Evolutionary conservation across 2,329 filamentous ascomycete species (phyloP), one percentile per base, ranked within the genome.

Genomic region (Monosporascus sp.): DNA sequence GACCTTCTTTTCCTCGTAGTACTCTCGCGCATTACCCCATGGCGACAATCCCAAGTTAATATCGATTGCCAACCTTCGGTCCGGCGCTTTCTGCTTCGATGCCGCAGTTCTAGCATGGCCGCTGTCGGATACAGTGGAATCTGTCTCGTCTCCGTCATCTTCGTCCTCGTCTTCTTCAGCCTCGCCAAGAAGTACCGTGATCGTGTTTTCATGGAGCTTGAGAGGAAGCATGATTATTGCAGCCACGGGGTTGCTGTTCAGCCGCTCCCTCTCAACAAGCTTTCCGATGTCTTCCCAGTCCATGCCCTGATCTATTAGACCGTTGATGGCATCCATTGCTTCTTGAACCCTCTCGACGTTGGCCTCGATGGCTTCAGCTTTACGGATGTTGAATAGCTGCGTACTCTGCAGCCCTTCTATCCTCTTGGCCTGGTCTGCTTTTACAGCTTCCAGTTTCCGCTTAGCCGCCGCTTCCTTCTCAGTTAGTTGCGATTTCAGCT

Each of bases 201-300:
- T 84, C 0, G 83, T 88, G 62, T 96, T 96, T 61, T 97, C 90
- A n/a, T 90, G 80, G 3, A 99, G 77, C 62, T 95, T 96, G 49
- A 99, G 72, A 0, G 94, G 93, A 18, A 96, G 73, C 66, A 88
- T 89, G 64, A 99, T 96, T 45, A 91, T 85, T 53, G 87, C 81
- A 1, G 94, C 94, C 7, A 99, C 91, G 0, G 89, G 83, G 59
- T 99, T 99, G 27, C 83, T 79, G 48, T 85, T 79, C 55, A 78
- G 83, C 68, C 95, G 89, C 67, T 97, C 93, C 59, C 90, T 82
- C 67, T 96, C 90, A 50, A 99, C 89, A 56, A 99, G 74, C 54
- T 87, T 88, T 9, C 83, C 90, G 62, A 97, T 92, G 59, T 97
- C 89, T 11, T 90, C 84, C 94, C 94, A 99, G 63, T 99, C 94